Evolutionary conservation across 1,284 basidiomycete genomes (phyloP).

Genomic region (Ustilago loliicola): DNA sequence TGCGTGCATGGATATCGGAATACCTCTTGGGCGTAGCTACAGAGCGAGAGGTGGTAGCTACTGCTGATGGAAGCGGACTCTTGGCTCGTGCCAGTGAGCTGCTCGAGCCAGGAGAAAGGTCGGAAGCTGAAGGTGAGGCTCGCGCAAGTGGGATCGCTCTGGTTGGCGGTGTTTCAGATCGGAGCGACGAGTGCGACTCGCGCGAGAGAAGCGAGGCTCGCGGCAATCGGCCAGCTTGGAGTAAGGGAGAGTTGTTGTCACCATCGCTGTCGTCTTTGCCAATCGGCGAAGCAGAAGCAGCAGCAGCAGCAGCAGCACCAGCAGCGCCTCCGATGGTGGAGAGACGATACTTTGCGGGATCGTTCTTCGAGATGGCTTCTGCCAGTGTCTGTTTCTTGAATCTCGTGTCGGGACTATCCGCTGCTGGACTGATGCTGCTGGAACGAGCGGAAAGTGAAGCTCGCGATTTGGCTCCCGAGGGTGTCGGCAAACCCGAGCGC

Average conservation of each 20-base stretch:
- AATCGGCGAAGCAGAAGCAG: slow-evolving; percentile 19
- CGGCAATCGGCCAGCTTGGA: slow-evolving; percentile 40
- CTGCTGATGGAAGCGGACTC: slow-evolving; percentile 22
- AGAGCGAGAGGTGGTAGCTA: slow-evolving; percentile 19
- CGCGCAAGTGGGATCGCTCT: slow-evolving; percentile 17
- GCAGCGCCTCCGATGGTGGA: background rate
- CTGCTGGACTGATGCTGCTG: slow-evolving; percentile 26
- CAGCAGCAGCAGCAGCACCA: slow-evolving; percentile 13
- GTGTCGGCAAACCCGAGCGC: slow-evolving; percentile 51
- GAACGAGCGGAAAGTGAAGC: slow-evolving; percentile 23
- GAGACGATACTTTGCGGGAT: slow-evolving; percentile 56
- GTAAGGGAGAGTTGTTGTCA: slow-evolving; percentile 40
- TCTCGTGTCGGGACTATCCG: slow-evolving; percentile 47
- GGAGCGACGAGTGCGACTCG: slow-evolving; percentile 37
- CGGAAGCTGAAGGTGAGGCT: slow-evolving; percentile 35
- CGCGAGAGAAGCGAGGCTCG: slow-evolving; percentile 39
- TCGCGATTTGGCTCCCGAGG: slow-evolving; percentile 23
- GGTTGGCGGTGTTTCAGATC: slow-evolving; percentile 40
- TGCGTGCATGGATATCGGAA: slow-evolving; percentile 38
- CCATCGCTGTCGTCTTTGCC: slow-evolving; percentile 24
- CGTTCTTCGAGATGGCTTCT: slow-evolving; percentile 53
- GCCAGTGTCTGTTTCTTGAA: slow-evolving; percentile 53
- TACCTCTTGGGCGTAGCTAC: slow-evolving; percentile 42
- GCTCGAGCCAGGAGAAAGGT: slow-evolving; percentile 28
- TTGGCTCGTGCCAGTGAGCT: slow-evolving; percentile 21